A percentile compares a stretch with the other conserved stretches of the same genome.
Evolutionary conservation across 2,329 filamentous ascomycete species (phyloP).

Genomic region (Pseudovirgaria hyperparasitica): DNA sequence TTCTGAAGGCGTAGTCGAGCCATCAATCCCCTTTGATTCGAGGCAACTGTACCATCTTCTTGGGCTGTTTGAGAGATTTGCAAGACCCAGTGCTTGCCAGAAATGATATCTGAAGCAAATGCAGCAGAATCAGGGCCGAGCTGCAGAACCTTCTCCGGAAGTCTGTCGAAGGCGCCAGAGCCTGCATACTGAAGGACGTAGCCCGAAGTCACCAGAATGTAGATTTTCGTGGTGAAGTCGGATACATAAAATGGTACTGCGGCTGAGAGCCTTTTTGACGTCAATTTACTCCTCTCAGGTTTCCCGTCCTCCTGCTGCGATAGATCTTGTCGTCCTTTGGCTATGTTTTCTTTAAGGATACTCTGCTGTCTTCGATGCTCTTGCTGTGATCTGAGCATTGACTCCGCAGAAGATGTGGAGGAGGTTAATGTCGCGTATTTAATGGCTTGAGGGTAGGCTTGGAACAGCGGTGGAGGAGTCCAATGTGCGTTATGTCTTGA

Average conservation of each 20-base stretch:
- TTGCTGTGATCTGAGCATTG: constrained; percentile 46
- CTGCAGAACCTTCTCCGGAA: constrained; percentile 62
- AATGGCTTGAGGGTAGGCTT: constrained; percentile 74
- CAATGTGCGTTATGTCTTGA: constrained; percentile 23
- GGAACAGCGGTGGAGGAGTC: constrained; percentile 59
- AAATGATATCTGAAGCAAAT: constrained; percentile 68
- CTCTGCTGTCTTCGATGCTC: constrained; percentile 41
- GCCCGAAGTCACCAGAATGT: constrained; percentile 57
- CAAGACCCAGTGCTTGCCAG: constrained; percentile 67
- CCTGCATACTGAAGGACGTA: constrained; percentile 63
- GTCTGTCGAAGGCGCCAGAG: constrained; percentile 55
- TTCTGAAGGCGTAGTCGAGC: constrained; percentile 47
- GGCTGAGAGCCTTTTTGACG: constrained; percentile 29
- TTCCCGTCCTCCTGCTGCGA: constrained; percentile 18
- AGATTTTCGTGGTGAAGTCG: constrained; percentile 61
- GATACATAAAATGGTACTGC: constrained; percentile 15
- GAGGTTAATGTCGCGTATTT: constrained; percentile 61
- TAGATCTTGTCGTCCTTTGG: constrained; percentile 22
- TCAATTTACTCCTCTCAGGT: constrained; percentile 29
- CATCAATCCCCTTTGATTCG: constrained; percentile 32
- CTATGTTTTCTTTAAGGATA: constrained; percentile 22
- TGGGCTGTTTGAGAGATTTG: constrained; percentile 59
- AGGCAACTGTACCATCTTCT: constrained; percentile 37
- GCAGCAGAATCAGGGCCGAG: constrained; percentile 64
- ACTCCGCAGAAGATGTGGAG: constrained; percentile 55